phyloP scores from a whole-genome alignment of 2,329 filamentous ascomycete species.

The Dissoconium aciculare region DNA sequence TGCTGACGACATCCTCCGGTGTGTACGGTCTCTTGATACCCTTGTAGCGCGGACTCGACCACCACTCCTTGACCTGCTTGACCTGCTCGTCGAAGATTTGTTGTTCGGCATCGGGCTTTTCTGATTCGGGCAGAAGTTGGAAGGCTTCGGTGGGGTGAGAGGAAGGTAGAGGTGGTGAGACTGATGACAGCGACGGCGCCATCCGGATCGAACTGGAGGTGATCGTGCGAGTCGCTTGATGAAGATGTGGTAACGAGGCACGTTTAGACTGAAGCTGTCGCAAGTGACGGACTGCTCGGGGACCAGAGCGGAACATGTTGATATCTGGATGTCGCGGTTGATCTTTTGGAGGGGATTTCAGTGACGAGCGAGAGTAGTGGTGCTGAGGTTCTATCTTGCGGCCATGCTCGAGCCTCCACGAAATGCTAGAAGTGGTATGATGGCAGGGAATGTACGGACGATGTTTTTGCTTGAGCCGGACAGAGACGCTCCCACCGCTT shows the following conservation, averaged over 20 bases:
- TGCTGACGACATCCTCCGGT: slow-evolving; percentile 80
- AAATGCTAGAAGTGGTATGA: no score
- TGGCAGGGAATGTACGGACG: no score
- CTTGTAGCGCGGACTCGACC: slow-evolving; percentile 67
- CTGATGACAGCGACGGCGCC: slow-evolving; percentile 37
- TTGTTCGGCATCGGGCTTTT: slow-evolving; percentile 71
- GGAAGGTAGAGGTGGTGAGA: slow-evolving; percentile 47
- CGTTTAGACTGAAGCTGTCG: slow-evolving; percentile 14
- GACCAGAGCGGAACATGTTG: slow-evolving; percentile 18
- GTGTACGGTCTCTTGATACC: slow-evolving; percentile 88
- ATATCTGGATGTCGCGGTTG: slow-evolving; percentile 5
- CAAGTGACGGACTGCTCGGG: slow-evolving; percentile 18
- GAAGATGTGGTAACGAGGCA: no score
- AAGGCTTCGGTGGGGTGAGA: slow-evolving; percentile 59
- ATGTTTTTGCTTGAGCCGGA: no score
- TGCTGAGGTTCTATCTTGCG: no score
- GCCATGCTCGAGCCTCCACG: no score
- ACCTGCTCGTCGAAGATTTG: slow-evolving; percentile 71
- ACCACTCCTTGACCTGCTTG: slow-evolving; percentile 78
- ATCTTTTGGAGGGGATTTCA: no score
- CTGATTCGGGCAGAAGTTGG: slow-evolving; percentile 63
- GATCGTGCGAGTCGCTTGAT: no score
- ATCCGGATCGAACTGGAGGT: slow-evolving; percentile 24
- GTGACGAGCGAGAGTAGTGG: no score
- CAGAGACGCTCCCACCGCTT: no score